These are phyloP conservation scores for Drosera capensis DNA, from an alignment of 148 eudicot species.

Conservation along the genomic window DNA sequence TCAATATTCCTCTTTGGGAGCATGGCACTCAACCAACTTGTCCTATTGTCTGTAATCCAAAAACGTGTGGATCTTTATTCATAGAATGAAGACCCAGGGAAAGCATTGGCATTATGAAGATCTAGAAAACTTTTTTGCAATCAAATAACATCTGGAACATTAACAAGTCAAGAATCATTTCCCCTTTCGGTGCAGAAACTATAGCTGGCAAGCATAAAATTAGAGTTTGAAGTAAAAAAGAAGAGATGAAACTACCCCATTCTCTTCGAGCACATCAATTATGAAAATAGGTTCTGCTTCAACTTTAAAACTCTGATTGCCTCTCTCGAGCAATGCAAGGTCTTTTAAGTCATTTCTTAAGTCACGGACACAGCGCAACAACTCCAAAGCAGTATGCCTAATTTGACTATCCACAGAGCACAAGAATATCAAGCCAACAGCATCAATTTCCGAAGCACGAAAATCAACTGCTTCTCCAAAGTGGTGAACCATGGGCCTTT, in stretches of 20 bases:
- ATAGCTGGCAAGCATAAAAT: not conserved
- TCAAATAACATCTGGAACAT: not conserved
- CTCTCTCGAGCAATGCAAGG: conserved; percentile 44
- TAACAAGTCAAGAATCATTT: too few species aligned
- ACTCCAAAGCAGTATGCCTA: conserved; percentile 90
- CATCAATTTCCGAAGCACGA: conserved; percentile 94
- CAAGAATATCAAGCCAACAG: conserved; percentile 93
- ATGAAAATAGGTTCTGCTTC: conserved; percentile 93
- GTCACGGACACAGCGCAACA: conserved; percentile 90
- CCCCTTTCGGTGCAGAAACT: too few species aligned
- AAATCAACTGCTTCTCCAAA: conserved; percentile 80
- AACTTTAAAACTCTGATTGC: conserved; percentile 39
- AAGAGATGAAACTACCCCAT: conserved; percentile 53
- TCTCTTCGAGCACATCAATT: conserved; percentile 91
- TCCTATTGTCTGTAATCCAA: too few species aligned
- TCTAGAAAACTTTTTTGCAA: too few species aligned
- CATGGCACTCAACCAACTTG: too few species aligned
- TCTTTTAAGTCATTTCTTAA: conserved; percentile 84
- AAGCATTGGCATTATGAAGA: too few species aligned
- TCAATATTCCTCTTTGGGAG: too few species aligned
- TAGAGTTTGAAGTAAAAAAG: not conserved
- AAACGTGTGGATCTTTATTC: too few species aligned
- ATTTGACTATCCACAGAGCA: conserved; percentile 97
- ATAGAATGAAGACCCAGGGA: too few species aligned
- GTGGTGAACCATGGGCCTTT: conserved; percentile 71